Percentiles rank a stretch among this genome's conserved stretches.
These are phyloP conservation scores for Monosporozyma unispora DNA, from an alignment of 805 yeast species.

Conservation along the genomic window DNA sequence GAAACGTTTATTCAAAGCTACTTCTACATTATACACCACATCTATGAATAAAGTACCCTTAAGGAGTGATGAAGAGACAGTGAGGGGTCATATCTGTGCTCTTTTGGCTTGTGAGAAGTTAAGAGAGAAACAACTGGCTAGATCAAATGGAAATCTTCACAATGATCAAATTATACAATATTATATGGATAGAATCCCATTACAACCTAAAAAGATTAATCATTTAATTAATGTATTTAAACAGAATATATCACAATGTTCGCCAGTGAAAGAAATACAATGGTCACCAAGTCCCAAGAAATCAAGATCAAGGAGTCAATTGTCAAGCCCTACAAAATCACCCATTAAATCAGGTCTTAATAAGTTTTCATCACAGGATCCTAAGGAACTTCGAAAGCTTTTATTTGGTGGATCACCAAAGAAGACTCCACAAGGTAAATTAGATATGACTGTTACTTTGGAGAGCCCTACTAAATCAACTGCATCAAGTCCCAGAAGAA, in stretches of 20 bases:
- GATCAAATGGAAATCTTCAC: neutral
- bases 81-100: conserved; percentile 62
- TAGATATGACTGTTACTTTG: neutral
- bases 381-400: conserved; percentile 20
- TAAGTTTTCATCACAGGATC: conserved; percentile 23
- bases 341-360: conserved; percentile 12
- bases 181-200: conserved; percentile 44
- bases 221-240: conserved; percentile 40
- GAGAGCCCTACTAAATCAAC: conserved; percentile 2
- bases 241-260: conserved; percentile 31
- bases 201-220: conserved; percentile 38
- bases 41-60: conserved; percentile 47
- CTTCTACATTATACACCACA: conserved; percentile 36
- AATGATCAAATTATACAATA: conserved; percentile 33
- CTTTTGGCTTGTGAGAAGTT: conserved; percentile 48
- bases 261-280: conserved; percentile 23
- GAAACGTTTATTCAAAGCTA: conserved; percentile 22
- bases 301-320: conserved; percentile 9
- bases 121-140: conserved; percentile 27
- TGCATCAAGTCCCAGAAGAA: conserved; percentile 18
- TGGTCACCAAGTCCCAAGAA: conserved; percentile 29
- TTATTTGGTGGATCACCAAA: conserved; percentile 23
- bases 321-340: conserved; percentile 4
- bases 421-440: neutral
- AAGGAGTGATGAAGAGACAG: conserved; percentile 48